phyloP scores from a whole-genome alignment of 768 basidiomycete species.

The Suillus sp. region DNA sequence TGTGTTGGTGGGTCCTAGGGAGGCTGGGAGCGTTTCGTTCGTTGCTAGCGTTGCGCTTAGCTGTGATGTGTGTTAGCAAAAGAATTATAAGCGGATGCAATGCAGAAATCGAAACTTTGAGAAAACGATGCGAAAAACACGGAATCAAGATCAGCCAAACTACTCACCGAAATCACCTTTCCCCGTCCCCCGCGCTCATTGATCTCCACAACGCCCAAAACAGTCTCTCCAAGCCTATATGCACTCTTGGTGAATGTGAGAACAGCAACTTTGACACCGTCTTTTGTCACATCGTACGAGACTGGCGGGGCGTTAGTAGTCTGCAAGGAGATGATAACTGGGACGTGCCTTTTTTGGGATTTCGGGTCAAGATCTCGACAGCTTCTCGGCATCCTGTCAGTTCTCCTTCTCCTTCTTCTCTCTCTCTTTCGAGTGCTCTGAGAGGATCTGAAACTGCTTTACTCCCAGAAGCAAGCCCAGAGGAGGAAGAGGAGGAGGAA shows the following conservation, averaged over 20 bases:
- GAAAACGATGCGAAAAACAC: neutral
- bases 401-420: slow-evolving; percentile 43
- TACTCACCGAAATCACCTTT: slow-evolving; percentile 79
- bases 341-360: slow-evolving; percentile 80
- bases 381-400: slow-evolving; percentile 74
- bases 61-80: slow-evolving; percentile 40
- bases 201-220: slow-evolving; percentile 84
- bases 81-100: slow-evolving; percentile 1
- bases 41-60: slow-evolving; percentile 88
- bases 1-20: slow-evolving; percentile 24
- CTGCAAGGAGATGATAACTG: neutral
- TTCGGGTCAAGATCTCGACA: slow-evolving; percentile 88
- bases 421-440: slow-evolving; percentile 11
- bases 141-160: neutral
- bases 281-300: slow-evolving; percentile 95
- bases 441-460: neutral
- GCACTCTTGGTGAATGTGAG: slow-evolving; percentile 91
- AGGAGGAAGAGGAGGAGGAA: neutral
- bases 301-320: slow-evolving; percentile 43
- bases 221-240: slow-evolving; percentile 90
- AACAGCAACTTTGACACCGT: slow-evolving; percentile 85
- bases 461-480: neutral
- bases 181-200: slow-evolving; percentile 71
- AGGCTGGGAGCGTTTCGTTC: slow-evolving; percentile 77
- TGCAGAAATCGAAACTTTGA: neutral